These are phyloP conservation scores for Steccherinum ochraceum DNA, from an alignment of 768 basidiomycete genomes.

Conservation along the genomic window DNA sequence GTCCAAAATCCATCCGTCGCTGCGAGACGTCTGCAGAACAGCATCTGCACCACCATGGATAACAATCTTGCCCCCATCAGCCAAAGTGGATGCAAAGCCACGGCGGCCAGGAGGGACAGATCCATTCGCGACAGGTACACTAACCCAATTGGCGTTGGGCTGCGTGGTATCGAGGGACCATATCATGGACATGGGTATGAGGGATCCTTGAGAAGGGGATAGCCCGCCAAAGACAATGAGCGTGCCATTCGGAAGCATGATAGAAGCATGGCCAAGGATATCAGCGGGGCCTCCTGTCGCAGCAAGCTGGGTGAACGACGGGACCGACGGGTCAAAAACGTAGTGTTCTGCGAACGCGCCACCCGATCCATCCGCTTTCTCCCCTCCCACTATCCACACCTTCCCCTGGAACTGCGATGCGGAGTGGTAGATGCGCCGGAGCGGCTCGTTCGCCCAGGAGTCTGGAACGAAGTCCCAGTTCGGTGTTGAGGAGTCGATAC, in stretches of 20 bases:
- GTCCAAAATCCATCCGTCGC: slow-evolving; percentile 70
- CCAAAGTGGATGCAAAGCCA: slow-evolving; percentile 49
- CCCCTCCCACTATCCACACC: slow-evolving; percentile 73
- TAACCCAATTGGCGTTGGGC: slow-evolving; percentile 43
- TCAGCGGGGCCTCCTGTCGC: slow-evolving; percentile 54
- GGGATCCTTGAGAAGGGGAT: slow-evolving; percentile 34
- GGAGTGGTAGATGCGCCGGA: slow-evolving; percentile 73
- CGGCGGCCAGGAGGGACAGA: slow-evolving; percentile 52
- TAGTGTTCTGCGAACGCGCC: slow-evolving; percentile 59
- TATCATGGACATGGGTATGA: slow-evolving; percentile 52
- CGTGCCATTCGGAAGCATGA: slow-evolving; percentile 63
- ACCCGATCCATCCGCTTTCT: slow-evolving; percentile 74
- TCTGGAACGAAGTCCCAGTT: slow-evolving; percentile 40
- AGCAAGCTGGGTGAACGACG: slow-evolving; percentile 51
- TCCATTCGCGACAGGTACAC: slow-evolving; percentile 29
- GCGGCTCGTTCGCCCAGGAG: slow-evolving; percentile 61
- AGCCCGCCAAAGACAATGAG: slow-evolving; percentile 76
- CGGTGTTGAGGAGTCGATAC: slow-evolving; percentile 30
- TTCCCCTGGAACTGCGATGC: slow-evolving; percentile 43
- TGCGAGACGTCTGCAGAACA: slow-evolving; percentile 38
- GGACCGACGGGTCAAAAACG: slow-evolving; percentile 44
- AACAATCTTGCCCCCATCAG: slow-evolving; percentile 50
- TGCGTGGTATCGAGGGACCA: slow-evolving; percentile 60
- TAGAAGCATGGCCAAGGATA: slow-evolving; percentile 65
- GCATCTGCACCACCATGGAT: slow-evolving; percentile 78